Percentiles rank a stretch among this genome's conserved stretches.
Conservation (phyloP, 1,139 yeast genomes). For the Taphrina communis region DNA sequence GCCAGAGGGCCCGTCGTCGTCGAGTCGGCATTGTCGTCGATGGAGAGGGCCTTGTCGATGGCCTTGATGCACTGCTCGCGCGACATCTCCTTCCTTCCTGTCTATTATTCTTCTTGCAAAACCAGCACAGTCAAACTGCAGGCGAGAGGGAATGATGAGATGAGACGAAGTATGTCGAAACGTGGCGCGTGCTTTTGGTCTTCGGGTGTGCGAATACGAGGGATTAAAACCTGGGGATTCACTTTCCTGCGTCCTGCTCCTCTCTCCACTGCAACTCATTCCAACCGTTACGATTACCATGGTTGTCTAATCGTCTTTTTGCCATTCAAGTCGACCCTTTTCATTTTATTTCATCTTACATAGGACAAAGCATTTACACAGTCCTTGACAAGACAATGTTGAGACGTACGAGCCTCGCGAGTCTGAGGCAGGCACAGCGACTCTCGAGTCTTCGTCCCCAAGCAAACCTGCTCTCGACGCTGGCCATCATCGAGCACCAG, state of each 20-base stretch:
- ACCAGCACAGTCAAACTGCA: too few species aligned
- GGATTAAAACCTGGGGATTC: too few species aligned
- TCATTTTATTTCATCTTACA: too few species aligned
- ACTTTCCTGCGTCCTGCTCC: too few species aligned
- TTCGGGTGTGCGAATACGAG: not conserved
- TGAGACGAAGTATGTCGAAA: too few species aligned
- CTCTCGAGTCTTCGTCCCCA: not conserved
- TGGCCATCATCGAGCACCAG: conserved; percentile 42
- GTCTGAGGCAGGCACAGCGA: conserved; percentile 5
- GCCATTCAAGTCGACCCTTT: too few species aligned
- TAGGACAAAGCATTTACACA: not conserved
- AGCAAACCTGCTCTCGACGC: conserved; percentile 27
- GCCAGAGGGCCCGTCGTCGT: conserved; percentile 1
- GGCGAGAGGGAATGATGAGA: too few species aligned
- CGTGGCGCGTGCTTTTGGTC: not conserved
- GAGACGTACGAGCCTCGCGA: conserved; percentile 11
- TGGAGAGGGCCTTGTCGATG: conserved; percentile 20
- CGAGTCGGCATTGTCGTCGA: not conserved
- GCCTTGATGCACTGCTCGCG: conserved; percentile 32
- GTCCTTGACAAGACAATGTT: conserved; percentile 1
- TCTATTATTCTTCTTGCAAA: too few species aligned
- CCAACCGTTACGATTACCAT: too few species aligned
- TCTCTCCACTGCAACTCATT: too few species aligned
- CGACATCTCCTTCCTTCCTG: too few species aligned
- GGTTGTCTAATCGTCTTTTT: too few species aligned